Conservation (phyloP, 208 protist species). For the Jaenimonas drosophilae region DNA sequence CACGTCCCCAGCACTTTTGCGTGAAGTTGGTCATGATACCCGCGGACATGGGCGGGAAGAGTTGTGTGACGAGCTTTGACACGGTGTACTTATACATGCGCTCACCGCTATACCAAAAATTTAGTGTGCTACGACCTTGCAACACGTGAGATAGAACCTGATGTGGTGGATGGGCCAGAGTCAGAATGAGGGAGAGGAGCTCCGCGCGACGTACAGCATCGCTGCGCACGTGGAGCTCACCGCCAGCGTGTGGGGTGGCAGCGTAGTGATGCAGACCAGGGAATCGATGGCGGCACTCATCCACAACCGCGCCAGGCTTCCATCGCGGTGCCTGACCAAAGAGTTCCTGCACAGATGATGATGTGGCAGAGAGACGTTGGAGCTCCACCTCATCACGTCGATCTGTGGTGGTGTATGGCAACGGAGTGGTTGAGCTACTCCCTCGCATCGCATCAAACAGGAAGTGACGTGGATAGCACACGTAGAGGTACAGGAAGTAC, state of each 20-base stretch:
- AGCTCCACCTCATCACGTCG: conserved; percentile 1
- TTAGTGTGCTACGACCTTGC: conserved; percentile 42
- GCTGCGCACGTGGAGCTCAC: conserved; percentile 67
- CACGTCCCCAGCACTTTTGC: conserved; percentile 84
- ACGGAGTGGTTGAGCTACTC: conserved; percentile 3
- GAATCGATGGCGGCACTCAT: too few species aligned
- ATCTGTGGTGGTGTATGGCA: not conserved
- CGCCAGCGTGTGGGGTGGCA: conserved; percentile 26
- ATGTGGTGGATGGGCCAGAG: conserved; percentile 58
- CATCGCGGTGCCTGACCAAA: conserved; percentile 8
- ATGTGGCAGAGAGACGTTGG: too few species aligned
- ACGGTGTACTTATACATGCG: conserved; percentile 77
- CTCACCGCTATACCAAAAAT: conserved; percentile 79
- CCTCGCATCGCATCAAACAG: too few species aligned
- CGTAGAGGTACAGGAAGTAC: conserved; percentile 78
- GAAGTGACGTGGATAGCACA: conserved; percentile 41
- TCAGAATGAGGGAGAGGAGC: conserved; percentile 60
- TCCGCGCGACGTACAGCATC: conserved; percentile 70
- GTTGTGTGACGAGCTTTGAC: conserved; percentile 44
- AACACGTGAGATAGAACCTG: conserved; percentile 61
- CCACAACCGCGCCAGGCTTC: conserved; percentile 7
- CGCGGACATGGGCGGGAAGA: conserved; percentile 61
- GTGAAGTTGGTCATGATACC: conserved; percentile 89
- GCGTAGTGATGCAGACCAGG: conserved; percentile 45
- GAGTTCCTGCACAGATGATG: conserved; percentile 7